Conservation (phyloP, 345 rosid genomes). For the Bruguiera parviflora region DNA sequence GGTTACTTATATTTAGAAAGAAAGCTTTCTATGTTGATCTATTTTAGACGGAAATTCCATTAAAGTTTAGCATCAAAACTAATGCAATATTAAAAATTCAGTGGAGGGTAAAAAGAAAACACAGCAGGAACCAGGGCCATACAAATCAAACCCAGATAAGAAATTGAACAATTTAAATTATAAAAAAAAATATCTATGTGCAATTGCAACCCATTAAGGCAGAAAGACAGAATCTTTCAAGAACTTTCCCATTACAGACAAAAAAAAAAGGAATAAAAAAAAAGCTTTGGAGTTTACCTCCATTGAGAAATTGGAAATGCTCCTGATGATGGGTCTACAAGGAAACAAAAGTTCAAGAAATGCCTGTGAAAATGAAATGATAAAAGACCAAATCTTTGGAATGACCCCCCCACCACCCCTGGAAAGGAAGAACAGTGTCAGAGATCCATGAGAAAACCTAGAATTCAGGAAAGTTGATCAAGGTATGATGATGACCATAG, state of each 20-base stretch:
- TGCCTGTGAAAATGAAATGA: slow-evolving; percentile 18
- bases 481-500: neutral
- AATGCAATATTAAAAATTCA: too few species aligned
- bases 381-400: neutral
- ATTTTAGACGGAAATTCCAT: too few species aligned
- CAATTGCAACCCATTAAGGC: neutral
- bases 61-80: too few species aligned
- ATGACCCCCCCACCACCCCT: too few species aligned
- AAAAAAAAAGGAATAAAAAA: neutral
- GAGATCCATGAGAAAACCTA: slow-evolving; percentile 41
- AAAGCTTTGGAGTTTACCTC: slow-evolving; percentile 38
- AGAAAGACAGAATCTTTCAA: neutral
- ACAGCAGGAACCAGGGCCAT: too few species aligned
- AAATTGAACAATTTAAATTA: slow-evolving; percentile 7
- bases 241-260: neutral
- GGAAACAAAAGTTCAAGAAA: slow-evolving; percentile 28
- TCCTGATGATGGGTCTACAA: slow-evolving; percentile 26
- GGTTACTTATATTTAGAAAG: too few species aligned
- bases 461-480: neutral
- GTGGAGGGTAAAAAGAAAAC: too few species aligned
- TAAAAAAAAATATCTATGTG: too few species aligned
- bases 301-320: slow-evolving; percentile 23
- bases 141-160: slow-evolving; percentile 16
- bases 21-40: too few species aligned
- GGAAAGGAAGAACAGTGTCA: neutral